phyloP scores from a whole-genome alignment of 176 grass and related monocot genomes.

The Oryza rufipogon region DNA sequence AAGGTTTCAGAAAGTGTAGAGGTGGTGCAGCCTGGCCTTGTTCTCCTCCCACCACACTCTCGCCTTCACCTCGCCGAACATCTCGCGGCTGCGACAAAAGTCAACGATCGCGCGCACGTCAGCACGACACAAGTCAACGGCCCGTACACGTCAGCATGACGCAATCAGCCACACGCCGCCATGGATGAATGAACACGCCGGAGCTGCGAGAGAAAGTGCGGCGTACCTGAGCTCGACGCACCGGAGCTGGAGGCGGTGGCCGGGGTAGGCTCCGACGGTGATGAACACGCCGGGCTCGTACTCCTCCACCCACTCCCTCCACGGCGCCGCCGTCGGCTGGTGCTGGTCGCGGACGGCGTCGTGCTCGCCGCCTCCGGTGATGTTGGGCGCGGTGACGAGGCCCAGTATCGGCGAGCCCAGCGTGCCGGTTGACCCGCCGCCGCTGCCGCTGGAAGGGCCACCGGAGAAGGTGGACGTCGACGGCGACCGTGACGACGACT shows the following conservation, averaged over 20 bases:
- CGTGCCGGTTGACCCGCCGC: slow-evolving; percentile 40
- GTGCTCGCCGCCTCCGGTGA: neutral
- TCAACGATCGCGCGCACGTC: neutral
- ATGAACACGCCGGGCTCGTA: slow-evolving; percentile 31
- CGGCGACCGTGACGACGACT: neutral
- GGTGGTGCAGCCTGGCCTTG: slow-evolving; percentile 21
- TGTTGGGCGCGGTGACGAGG: slow-evolving; percentile 22
- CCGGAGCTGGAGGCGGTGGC: slow-evolving; percentile 10
- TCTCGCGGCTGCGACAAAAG: slow-evolving; percentile 28
- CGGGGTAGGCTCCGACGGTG: slow-evolving; percentile 20
- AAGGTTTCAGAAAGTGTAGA: slow-evolving; percentile 21
- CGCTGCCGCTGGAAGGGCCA: slow-evolving; percentile 43
- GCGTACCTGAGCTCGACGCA: slow-evolving; percentile 35
- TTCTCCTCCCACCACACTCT: slow-evolving; percentile 40
- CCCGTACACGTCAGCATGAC: neutral
- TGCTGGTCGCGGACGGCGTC: neutral
- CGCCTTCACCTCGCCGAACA: slow-evolving; percentile 32
- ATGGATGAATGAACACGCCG: neutral
- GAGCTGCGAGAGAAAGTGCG: neutral
- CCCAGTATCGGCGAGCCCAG: slow-evolving; percentile 50
- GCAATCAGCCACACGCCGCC: neutral
- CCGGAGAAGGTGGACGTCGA: slow-evolving; percentile 36
- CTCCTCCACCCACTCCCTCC: slow-evolving; percentile 38
- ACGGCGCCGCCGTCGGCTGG: neutral
- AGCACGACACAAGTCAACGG: neutral